Conservation (phyloP, 1,284 basidiomycete genomes). For the Fomitopsis schrenkii region DNA sequence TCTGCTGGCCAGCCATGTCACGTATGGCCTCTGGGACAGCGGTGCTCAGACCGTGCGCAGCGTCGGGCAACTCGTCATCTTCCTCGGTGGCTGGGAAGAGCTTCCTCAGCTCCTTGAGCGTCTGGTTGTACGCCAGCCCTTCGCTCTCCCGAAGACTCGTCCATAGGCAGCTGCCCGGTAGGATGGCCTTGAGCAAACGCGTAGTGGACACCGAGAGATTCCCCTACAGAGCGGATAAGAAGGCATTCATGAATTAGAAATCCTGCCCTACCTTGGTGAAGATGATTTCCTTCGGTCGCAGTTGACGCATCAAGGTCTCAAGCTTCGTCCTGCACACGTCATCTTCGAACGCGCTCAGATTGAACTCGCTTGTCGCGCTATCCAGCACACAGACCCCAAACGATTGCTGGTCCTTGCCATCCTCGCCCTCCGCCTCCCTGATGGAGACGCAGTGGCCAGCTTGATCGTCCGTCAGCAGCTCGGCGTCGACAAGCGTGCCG, state of each 20-base stretch:
- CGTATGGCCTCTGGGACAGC: constrained; percentile 74
- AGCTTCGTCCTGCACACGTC: constrained; percentile 90
- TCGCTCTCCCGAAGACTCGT: constrained; percentile 81
- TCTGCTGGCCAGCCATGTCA: constrained; percentile 59
- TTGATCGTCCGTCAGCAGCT: constrained; percentile 89
- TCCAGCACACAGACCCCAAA: constrained; percentile 97
- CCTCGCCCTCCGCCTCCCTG: constrained; percentile 54
- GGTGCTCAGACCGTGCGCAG: constrained; percentile 35
- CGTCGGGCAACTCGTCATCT: constrained; percentile 43
- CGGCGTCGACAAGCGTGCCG: constrained; percentile 92
- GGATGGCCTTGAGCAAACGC: constrained; percentile 74
- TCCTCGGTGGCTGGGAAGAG: constrained; percentile 55
- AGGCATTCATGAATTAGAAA: not conserved
- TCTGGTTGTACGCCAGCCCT: constrained; percentile 73
- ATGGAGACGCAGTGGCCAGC: constrained; percentile 94
- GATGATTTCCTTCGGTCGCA: constrained; percentile 90
- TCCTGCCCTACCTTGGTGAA: constrained; percentile 75
- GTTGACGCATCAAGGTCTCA: constrained; percentile 91
- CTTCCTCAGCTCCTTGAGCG: constrained; percentile 64
- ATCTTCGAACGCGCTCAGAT: constrained; percentile 87
- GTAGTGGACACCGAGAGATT: constrained; percentile 80
- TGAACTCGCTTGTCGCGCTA: constrained; percentile 95
- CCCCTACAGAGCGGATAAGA: constrained; percentile 44
- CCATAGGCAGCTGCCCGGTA: constrained; percentile 83
- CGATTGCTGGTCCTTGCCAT: constrained; percentile 43